Base-by-base conservation (phyloP, 371 early-diverging fungal species). In the Phascolomyces articulosus region DNA sequence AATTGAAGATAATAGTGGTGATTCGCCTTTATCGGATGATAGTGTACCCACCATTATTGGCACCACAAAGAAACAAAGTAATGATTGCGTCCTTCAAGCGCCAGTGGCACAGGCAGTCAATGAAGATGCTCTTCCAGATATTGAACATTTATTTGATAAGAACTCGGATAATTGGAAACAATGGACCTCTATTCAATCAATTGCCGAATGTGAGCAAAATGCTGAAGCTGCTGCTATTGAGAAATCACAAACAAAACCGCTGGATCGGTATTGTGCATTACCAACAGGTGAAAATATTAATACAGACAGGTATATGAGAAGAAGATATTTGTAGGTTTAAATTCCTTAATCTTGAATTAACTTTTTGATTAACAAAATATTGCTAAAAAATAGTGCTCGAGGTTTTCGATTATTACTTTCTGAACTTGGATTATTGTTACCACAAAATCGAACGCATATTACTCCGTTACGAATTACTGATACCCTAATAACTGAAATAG, bases 371-470 rank as follows among this genome's bases (percentile, higher is more conserved):
- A 10, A 4, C 16, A n/a, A 2, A 6, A 26, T 44, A 23, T 29
- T 9, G n/a, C 1, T 24, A 44, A 28, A 1, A 11, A 40, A 53
- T 65, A 85, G 83, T 21, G 68, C 86, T 0, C 72, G 78, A 47
- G 84, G 75, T 31, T 90, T 87, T 61, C 74, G 93, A 48, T 65
- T 91, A 10, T 74, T 90, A 29, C 70, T 93, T 49, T 77, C 89
- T 2, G 89, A 90, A 23, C 69, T 88, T 55, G 94, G 94, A 7
- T 80, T 85, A 31, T 74, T 90, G 4, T 69, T 81, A 4, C 74
- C 87, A 0, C 77, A 89, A 53, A 86, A 83, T 41, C 79, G 85
- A 15, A 67, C 77, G 7, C 85, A 85, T 24, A 75, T 92, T 40
- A 80, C 83, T 21, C 91, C 91, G 0, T 64, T 93, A 23, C 72